These are phyloP conservation scores for Fusarium subtropicale DNA, from an alignment of 2,329 filamentous ascomycete species.

Conservation along the genomic window DNA sequence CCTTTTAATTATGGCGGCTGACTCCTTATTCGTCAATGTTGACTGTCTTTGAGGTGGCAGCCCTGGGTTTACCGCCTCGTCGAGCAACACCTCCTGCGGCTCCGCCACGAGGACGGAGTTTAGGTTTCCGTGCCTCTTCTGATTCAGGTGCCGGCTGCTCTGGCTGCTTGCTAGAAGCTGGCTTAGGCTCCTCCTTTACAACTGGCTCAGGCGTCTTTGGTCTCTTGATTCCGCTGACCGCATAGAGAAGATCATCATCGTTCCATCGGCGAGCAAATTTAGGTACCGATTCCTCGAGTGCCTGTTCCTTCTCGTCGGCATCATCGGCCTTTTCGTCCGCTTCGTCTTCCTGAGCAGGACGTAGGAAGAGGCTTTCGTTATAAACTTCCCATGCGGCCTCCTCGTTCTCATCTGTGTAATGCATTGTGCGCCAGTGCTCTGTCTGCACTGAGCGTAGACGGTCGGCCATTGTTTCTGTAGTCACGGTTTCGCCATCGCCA, in stretches of 20 bases:
- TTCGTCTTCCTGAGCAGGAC: conserved; percentile 29
- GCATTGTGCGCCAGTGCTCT: conserved; percentile 83
- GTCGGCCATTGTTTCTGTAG: conserved; percentile 78
- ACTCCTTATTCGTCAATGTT: conserved; percentile 11
- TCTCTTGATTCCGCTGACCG: conserved; percentile 59
- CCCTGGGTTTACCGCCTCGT: conserved; percentile 47
- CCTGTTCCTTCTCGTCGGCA: conserved; percentile 27
- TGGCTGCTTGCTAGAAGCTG: conserved; percentile 32
- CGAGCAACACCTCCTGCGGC: conserved; percentile 41
- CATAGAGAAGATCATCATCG: conserved; percentile 58
- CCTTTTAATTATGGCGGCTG: not conserved
- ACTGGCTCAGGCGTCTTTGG: conserved; percentile 48
- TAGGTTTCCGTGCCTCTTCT: conserved; percentile 48
- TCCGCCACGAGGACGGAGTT: conserved; percentile 44
- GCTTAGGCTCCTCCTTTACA: conserved; percentile 48
- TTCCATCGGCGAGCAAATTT: conserved; percentile 57
- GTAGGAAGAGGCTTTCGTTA: conserved; percentile 72
- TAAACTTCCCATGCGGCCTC: conserved; percentile 81
- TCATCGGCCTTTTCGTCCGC: conserved; percentile 36
- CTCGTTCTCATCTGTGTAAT: conserved; percentile 85
- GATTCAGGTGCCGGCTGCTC: conserved; percentile 27
- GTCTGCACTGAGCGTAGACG: conserved; percentile 82
- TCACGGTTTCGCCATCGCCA: conserved; percentile 72
- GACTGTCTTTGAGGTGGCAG: conserved; percentile 39
- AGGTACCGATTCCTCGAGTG: conserved; percentile 54